Percentiles rank a stretch among this genome's conserved stretches.
Evolutionary conservation across 306 rosid species (phyloP).

Genomic region (Quercus dentata): DNA sequence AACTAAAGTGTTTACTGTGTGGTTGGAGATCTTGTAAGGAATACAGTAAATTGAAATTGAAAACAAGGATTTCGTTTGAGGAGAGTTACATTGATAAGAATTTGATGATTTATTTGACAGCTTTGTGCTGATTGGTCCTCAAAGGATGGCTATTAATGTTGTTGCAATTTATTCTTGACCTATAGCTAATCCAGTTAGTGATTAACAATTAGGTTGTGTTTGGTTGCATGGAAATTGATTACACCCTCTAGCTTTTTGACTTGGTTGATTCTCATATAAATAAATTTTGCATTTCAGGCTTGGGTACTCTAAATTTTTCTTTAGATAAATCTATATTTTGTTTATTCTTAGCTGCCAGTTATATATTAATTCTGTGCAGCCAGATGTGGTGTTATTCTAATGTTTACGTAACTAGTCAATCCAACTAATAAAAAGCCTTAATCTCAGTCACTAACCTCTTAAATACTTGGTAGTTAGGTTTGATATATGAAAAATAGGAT

Average conservation of each 20-base stretch:
- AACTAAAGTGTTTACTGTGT: constrained; percentile 3
- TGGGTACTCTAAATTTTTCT: not conserved
- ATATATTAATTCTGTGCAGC: not conserved
- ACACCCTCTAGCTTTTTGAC: not conserved
- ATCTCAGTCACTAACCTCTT: not conserved
- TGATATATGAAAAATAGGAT: not conserved
- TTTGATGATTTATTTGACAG: not conserved
- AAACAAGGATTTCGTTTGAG: not conserved
- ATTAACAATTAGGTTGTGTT: not conserved
- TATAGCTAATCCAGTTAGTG: not conserved
- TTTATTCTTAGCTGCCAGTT: not conserved
- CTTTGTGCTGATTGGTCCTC: not conserved
- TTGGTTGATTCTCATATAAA: not conserved
- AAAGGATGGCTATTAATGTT: not conserved
- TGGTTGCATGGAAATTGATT: not conserved
- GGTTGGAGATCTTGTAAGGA: constrained; percentile 20
- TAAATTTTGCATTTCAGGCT: not conserved
- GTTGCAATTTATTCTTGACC: not conserved
- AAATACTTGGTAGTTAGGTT: not conserved
- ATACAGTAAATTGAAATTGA: not conserved
- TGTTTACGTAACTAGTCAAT: not conserved
- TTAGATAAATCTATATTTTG: not conserved
- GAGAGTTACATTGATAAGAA: not conserved
- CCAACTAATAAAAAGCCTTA: not conserved
- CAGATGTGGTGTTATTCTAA: not conserved